Evolutionary conservation across 2,329 filamentous ascomycete species (phyloP).

Genomic region (Paracamarosporium sp.): DNA sequence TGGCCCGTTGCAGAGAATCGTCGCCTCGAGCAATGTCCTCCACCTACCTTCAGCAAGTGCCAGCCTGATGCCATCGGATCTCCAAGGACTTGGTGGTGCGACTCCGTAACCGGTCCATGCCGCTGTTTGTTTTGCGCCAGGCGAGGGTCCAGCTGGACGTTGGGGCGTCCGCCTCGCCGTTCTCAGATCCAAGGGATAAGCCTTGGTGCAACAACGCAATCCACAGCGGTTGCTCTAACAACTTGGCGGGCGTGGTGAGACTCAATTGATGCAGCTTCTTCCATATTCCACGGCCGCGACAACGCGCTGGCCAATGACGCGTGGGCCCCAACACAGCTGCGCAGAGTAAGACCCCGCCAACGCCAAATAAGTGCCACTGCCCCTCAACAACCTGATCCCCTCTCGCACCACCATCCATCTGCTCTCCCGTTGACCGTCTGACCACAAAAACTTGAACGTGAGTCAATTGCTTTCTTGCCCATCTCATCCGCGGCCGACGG

Average conservation of each 20-base stretch:
- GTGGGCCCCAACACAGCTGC: constrained; percentile 6
- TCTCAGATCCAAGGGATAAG: not conserved
- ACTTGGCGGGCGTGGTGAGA: constrained; percentile 7
- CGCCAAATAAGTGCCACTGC: constrained; percentile 20
- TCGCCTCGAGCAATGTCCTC: no score
- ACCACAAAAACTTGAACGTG: constrained; percentile 36
- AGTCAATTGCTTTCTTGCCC: constrained; percentile 35
- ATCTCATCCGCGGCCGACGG: constrained; percentile 46
- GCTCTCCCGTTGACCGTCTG: constrained; percentile 20
- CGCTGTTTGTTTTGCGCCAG: not conserved
- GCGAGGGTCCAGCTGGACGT: not conserved
- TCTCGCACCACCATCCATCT: constrained; percentile 30
- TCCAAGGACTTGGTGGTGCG: no score
- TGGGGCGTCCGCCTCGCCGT: not conserved
- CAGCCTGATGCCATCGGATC: no score
- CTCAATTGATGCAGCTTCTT: constrained; percentile 7
- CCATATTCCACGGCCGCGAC: constrained; percentile 14
- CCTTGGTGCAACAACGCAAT: not conserved
- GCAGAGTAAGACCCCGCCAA: constrained; percentile 15
- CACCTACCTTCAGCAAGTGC: no score
- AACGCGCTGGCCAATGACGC: constrained; percentile 15
- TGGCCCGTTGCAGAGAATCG: no score
- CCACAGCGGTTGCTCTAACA: constrained; percentile 1
- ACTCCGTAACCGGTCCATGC: no score
- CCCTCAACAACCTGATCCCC: constrained; percentile 21